Conservation (phyloP, 305 asterid species). For the Fraxinus ornus region DNA sequence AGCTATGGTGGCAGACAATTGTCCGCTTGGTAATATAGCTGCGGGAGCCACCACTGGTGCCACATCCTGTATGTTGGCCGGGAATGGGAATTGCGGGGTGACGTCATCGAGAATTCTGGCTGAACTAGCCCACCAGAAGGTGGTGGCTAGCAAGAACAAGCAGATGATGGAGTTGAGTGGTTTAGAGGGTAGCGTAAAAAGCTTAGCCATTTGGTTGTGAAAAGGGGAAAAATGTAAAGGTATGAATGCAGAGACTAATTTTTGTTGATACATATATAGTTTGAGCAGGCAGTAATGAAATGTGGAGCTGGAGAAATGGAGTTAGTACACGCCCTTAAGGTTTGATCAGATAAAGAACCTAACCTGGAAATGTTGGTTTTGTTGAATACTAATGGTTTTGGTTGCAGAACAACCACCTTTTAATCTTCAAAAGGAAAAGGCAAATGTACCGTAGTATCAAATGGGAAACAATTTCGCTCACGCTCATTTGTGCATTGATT, state of each 20-base stretch:
- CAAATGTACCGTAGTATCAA: not conserved
- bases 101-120: not conserved
- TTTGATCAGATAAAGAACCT: not conserved
- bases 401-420: not conserved
- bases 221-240: not conserved
- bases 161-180: not conserved
- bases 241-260: not conserved
- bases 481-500: not conserved
- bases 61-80: not conserved
- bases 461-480: not conserved
- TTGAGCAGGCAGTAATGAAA: not conserved
- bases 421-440: not conserved
- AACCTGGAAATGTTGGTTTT: not conserved
- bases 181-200: not conserved
- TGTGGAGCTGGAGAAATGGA: not conserved
- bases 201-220: constrained; percentile 25
- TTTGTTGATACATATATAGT: constrained; percentile 25
- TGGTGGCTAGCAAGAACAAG: not conserved
- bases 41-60: not conserved
- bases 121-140: not conserved
- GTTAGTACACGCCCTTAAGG: not conserved
- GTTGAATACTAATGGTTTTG: not conserved
- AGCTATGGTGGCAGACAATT: not conserved
- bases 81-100: not conserved
- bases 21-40: constrained; percentile 17